Evolutionary conservation across 768 basidiomycete species (phyloP).

Genomic region (Mycena kentingensis): DNA sequence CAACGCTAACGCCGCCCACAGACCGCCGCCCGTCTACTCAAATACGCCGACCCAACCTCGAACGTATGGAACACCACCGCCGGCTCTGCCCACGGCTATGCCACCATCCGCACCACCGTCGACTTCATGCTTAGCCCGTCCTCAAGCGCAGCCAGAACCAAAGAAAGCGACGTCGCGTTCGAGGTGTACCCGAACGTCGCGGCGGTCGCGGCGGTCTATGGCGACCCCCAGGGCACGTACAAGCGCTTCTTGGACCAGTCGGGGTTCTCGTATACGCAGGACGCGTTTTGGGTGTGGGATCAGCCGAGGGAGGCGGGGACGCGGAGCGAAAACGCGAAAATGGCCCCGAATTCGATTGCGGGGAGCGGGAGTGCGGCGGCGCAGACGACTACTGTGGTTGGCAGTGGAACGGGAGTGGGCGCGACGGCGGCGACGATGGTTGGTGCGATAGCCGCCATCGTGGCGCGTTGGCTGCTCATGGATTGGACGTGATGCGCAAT

Average conservation of each 20-base stretch:
- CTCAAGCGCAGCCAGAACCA: conserved; percentile 31
- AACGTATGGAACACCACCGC: conserved; percentile 51
- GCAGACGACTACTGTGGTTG: too few relatives aligned
- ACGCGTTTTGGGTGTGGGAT: conserved; percentile 57
- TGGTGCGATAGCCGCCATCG: too few relatives aligned
- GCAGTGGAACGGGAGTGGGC: too few relatives aligned
- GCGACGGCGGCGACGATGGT: too few relatives aligned
- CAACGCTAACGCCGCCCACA: conserved; percentile 23
- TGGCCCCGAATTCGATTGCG: too few relatives aligned
- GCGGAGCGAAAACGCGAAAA: too few relatives aligned
- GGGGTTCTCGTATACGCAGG: conserved; percentile 40
- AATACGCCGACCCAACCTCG: conserved; percentile 45
- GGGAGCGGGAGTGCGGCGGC: too few relatives aligned
- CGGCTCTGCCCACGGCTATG: conserved; percentile 50
- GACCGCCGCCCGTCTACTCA: conserved; percentile 61
- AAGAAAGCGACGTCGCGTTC: conserved; percentile 39
- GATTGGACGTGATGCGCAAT: too few relatives aligned
- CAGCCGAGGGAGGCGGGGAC: too few relatives aligned
- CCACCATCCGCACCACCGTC: conserved; percentile 60
- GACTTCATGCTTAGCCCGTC: conserved; percentile 58
- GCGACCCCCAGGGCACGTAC: conserved; percentile 60
- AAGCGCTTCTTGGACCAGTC: conserved; percentile 44
- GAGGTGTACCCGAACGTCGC: conserved; percentile 62
- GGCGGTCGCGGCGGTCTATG: conserved; percentile 57
- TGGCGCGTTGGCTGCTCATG: too few relatives aligned